A percentile compares a stretch with the other conserved stretches of the same genome.
Evolutionary conservation across 1,284 basidiomycete species (phyloP).

Genomic region (Cryptococcus deneoformans): DNA sequence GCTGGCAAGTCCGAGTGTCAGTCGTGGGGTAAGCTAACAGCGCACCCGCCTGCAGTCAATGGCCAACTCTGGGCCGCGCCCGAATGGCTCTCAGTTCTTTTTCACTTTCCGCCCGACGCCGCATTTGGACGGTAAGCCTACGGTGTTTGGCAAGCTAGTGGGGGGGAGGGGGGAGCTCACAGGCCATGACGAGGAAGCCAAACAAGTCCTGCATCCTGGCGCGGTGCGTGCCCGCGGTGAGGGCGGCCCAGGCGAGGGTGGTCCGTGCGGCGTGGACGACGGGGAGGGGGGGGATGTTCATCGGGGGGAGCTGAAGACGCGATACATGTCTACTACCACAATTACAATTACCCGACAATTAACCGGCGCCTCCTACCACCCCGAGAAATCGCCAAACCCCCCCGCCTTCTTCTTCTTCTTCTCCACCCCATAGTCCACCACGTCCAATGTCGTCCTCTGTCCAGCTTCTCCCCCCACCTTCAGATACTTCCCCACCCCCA

Average conservation of each 20-base stretch:
- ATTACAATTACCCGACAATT: no score
- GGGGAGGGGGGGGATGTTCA: constrained; percentile 21
- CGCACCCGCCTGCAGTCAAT: constrained; percentile 55
- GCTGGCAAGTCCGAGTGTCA: constrained; percentile 51
- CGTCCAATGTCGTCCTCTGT: constrained; percentile 3
- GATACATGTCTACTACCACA: no score
- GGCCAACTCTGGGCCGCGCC: constrained; percentile 78
- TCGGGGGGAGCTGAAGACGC: no score
- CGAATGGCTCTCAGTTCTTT: constrained; percentile 78
- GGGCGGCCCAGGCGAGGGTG: constrained; percentile 31
- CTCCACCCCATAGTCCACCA: constrained; percentile 38
- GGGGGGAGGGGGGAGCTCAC: constrained; percentile 65
- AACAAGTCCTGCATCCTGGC: constrained; percentile 33
- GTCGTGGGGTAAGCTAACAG: background rate
- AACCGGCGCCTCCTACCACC: constrained; percentile 25
- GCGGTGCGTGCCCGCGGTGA: constrained; percentile 20
- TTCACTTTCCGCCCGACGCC: constrained; percentile 77
- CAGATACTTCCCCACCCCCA: constrained; percentile 52
- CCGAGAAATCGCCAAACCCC: constrained; percentile 52
- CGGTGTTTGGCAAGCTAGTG: constrained; percentile 94
- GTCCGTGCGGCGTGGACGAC: constrained; percentile 39
- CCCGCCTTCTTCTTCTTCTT: constrained; percentile 50
- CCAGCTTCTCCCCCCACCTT: constrained; percentile 7
- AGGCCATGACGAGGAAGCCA: constrained; percentile 40
- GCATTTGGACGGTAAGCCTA: constrained; percentile 65